A percentile compares a stretch with the other conserved stretches of the same genome.
Evolutionary conservation across 257 asterid species (phyloP).

Genomic region (Eustoma russellianum): DNA sequence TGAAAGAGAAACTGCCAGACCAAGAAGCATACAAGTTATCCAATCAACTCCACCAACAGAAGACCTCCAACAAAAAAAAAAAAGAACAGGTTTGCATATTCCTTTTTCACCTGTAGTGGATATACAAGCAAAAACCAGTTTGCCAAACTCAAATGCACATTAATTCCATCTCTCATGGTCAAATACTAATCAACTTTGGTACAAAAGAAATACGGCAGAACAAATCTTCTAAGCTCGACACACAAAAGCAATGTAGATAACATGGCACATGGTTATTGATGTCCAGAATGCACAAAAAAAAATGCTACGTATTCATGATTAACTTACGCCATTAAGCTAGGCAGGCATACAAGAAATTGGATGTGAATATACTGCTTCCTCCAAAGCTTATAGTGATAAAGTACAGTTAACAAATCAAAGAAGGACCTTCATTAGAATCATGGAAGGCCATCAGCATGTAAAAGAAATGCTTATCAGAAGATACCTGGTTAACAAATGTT

Average conservation of each 20-base stretch:
- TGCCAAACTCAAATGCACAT: background rate
- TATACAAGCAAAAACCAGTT: background rate
- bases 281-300: too few species aligned
- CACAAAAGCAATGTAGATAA: too few species aligned
- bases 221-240: too few species aligned
- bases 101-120: background rate
- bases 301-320: too few species aligned
- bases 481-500: slow-evolving; percentile 91
- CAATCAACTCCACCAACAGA: background rate
- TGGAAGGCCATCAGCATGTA: background rate
- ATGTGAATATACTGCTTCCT: background rate
- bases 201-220: too few species aligned
- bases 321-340: too few species aligned
- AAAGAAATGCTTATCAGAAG: slow-evolving; percentile 5
- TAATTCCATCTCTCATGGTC: background rate
- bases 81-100: background rate
- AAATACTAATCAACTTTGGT: too few species aligned
- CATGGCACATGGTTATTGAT: too few species aligned
- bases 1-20: background rate
- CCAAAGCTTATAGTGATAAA: background rate
- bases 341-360: too few species aligned
- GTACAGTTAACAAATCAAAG: background rate
- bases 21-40: background rate
- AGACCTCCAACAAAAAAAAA: background rate
- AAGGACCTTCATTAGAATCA: background rate